Conservation (phyloP, 805 yeast genomes). For the Candida suzukii region DNA sequence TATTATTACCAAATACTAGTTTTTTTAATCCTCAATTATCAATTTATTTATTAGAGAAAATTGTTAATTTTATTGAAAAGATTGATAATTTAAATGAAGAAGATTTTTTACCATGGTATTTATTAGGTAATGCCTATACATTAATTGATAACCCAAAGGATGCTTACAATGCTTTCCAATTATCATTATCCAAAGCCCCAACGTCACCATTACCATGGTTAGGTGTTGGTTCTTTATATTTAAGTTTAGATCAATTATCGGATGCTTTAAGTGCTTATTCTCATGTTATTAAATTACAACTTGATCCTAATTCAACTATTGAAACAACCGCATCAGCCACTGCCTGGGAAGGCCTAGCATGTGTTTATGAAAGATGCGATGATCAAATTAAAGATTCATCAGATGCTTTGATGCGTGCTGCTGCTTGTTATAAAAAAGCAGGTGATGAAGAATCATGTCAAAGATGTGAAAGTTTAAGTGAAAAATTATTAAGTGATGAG, state of each 20-base stretch:
- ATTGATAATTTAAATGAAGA: conserved; percentile 22
- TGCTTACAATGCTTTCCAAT: conserved; percentile 50
- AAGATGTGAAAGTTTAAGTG: conserved; percentile 37
- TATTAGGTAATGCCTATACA: conserved; percentile 47
- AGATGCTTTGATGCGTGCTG: conserved; percentile 49
- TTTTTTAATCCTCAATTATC: conserved; percentile 29
- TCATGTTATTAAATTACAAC: conserved; percentile 50
- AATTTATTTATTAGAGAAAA: conserved; percentile 27
- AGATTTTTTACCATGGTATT: conserved; percentile 53
- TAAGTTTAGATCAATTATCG: conserved; percentile 51
- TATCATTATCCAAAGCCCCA: conserved; percentile 46
- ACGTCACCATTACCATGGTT: conserved; percentile 58
- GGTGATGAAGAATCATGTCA: conserved; percentile 36
- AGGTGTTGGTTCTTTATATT: conserved; percentile 55
- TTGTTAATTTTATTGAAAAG: conserved; percentile 12
- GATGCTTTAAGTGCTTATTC: conserved; percentile 65
- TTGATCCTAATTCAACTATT: conserved; percentile 34
- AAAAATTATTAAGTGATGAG: conserved; percentile 33
- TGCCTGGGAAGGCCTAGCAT: conserved; percentile 60
- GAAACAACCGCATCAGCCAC: conserved; percentile 34
- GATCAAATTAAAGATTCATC: conserved; percentile 54
- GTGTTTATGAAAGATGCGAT: conserved; percentile 59
- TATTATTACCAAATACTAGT: conserved; percentile 28
- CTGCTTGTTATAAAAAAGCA: conserved; percentile 39
- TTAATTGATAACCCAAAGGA: conserved; percentile 37